A percentile compares a stretch with the other conserved stretches of the same genome.
phyloP scores from a whole-genome alignment of 331 rosid genomes.

The Stylosanthes scabra region DNA sequence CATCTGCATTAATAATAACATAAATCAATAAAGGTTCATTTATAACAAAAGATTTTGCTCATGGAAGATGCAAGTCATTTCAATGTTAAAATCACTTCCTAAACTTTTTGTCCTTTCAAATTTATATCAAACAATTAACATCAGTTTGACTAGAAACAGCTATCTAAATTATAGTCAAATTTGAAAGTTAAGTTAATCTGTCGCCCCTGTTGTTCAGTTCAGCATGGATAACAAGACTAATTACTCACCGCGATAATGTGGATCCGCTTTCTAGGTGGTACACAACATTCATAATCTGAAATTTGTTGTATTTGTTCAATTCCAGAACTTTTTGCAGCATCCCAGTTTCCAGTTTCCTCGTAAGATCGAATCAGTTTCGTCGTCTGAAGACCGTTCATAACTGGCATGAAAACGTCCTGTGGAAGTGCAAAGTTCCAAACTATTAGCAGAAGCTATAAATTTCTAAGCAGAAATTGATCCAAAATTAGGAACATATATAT shows the following conservation, averaged over 20 bases:
- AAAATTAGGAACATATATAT: not conserved
- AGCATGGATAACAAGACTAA: not conserved
- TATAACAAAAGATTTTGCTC: conserved; percentile 12
- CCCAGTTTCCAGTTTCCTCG: conserved; percentile 93
- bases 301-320: conserved; percentile 46
- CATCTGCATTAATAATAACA: conserved; percentile 63
- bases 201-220: not conserved
- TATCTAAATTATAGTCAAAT: not conserved
- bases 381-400: conserved; percentile 94
- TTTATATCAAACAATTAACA: not conserved
- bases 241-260: conserved; percentile 84
- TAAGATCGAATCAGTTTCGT: conserved; percentile 88
- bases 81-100: conserved; percentile 23
- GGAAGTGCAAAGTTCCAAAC: conserved; percentile 30
- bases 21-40: not conserved
- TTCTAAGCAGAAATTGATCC: conserved; percentile 3
- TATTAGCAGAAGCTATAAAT: not conserved
- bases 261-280: conserved; percentile 48
- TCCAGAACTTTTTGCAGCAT: conserved; percentile 76
- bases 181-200: conserved; percentile 4
- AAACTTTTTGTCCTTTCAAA: conserved; percentile 4
- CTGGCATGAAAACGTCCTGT: conserved; percentile 95
- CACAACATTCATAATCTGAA: conserved; percentile 37
- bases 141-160: not conserved
- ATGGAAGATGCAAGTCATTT: not conserved